A percentile compares a stretch with the other conserved stretches of the same genome.
phyloP scores from a whole-genome alignment of 2,329 filamentous ascomycete species.

The Aspergillus intermedius region DNA sequence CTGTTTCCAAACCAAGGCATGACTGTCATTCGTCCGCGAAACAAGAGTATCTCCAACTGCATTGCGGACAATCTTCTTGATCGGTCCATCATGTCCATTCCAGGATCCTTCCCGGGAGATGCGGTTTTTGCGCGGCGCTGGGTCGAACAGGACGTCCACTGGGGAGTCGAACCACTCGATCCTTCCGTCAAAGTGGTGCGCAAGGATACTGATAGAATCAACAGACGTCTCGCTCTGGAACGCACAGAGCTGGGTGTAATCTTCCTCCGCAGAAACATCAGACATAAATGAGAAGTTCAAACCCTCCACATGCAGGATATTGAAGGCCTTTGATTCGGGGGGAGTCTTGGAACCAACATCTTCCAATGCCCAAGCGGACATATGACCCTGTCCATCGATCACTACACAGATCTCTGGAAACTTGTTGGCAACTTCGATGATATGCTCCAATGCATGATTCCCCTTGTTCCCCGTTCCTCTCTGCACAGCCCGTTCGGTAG shows the following conservation, averaged over 20 bases:
- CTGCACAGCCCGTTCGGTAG: slow-evolving; percentile 70
- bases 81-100: slow-evolving; percentile 74
- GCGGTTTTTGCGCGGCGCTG: slow-evolving; percentile 53
- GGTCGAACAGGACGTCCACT: slow-evolving; percentile 74
- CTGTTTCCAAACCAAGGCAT: slow-evolving; percentile 79
- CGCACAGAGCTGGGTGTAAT: slow-evolving; percentile 64
- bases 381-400: slow-evolving; percentile 72
- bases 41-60: slow-evolving; percentile 73
- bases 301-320: slow-evolving; percentile 70
- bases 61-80: slow-evolving; percentile 82
- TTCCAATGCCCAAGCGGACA: slow-evolving; percentile 91
- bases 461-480: slow-evolving; percentile 53
- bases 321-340: slow-evolving; percentile 67
- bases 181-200: slow-evolving; percentile 79
- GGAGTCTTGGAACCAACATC: slow-evolving; percentile 68
- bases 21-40: slow-evolving; percentile 70
- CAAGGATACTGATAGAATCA: slow-evolving; percentile 63
- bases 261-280: slow-evolving; percentile 27
- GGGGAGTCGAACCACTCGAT: slow-evolving; percentile 76
- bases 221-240: slow-evolving; percentile 60
- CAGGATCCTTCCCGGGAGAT: slow-evolving; percentile 61
- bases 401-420: slow-evolving; percentile 82
- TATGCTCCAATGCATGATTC: slow-evolving; percentile 69
- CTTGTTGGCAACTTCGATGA: slow-evolving; percentile 78
- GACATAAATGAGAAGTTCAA: slow-evolving; percentile 39